Conservation (phyloP, 164 flowering plant genomes). For the Dillenia turbinata region DNA sequence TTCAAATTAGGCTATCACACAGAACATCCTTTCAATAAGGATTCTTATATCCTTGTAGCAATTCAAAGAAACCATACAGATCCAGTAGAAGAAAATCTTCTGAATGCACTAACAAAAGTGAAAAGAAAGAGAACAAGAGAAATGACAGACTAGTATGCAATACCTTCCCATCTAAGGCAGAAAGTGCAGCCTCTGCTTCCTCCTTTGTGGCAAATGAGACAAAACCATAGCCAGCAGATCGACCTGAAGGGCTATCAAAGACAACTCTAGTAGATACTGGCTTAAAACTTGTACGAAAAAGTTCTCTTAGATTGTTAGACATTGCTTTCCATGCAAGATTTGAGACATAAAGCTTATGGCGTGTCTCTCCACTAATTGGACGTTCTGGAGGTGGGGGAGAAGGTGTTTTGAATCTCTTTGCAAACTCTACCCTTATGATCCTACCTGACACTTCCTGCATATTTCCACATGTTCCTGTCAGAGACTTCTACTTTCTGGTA, state of each 20-base stretch:
- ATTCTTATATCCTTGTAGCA: too few relatives aligned
- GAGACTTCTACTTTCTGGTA: too few relatives aligned
- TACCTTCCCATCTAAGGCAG: constrained; percentile 84
- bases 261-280: constrained; percentile 73
- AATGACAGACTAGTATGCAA: not conserved
- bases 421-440: constrained; percentile 60
- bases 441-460: constrained; percentile 78
- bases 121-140: not conserved
- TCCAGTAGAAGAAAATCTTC: too few relatives aligned
- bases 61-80: too few relatives aligned
- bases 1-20: too few relatives aligned
- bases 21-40: too few relatives aligned
- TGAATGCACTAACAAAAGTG: too few relatives aligned
- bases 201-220: constrained; percentile 74
- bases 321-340: constrained; percentile 91
- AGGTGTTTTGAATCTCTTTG: constrained; percentile 66
- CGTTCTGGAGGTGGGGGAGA: constrained; percentile 35
- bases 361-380: constrained; percentile 42
- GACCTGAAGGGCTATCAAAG: constrained; percentile 56
- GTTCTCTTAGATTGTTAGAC: constrained; percentile 65
- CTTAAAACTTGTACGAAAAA: constrained; percentile 46
- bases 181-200: constrained; percentile 79
- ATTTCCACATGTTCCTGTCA: too few relatives aligned
- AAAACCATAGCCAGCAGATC: constrained; percentile 86
- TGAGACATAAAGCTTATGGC: constrained; percentile 64